Percentiles rank a stretch among this genome's conserved stretches.
Conservation (phyloP, 345 rosid species). For the Limnanthes douglasii region DNA sequence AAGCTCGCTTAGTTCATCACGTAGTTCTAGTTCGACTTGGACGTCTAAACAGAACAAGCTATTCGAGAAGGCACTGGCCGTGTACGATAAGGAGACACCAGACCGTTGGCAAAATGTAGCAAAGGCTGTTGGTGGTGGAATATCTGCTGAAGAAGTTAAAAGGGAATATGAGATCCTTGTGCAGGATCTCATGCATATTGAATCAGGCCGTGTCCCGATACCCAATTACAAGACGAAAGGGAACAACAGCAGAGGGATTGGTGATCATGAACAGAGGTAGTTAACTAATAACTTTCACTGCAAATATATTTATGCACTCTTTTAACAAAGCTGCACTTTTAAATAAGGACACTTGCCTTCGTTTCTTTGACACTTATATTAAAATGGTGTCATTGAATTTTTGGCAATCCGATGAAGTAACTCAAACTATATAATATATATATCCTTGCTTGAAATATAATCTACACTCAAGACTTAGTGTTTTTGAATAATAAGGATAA, state of each 20-base stretch:
- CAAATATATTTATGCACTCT: background rate
- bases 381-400: background rate
- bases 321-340: background rate
- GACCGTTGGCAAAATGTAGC: conserved; percentile 96
- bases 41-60: conserved; percentile 61
- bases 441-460: background rate
- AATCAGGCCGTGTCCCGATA: conserved; percentile 49
- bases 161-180: conserved; percentile 79
- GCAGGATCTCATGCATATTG: conserved; percentile 53
- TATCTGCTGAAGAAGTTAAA: conserved; percentile 71
- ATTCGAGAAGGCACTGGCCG: conserved; percentile 79
- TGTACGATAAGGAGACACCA: conserved; percentile 70
- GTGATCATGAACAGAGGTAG: conserved; percentile 28
- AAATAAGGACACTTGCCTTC: no score
- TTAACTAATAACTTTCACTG: background rate
- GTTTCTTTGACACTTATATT: background rate
- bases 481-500: no score
- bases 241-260: conserved; percentile 15
- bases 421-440: conserved; percentile 2
- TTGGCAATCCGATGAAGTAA: conserved; percentile 1
- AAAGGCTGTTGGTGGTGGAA: conserved; percentile 55
- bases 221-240: conserved; percentile 39
- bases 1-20: conserved; percentile 23
- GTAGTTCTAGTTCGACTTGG: conserved; percentile 45
- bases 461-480: no score